Evolutionary conservation across 805 yeast genomes (phyloP), one percentile per base, ranked within the genome.

Genomic region (Metschnikowia baotianmanensis): DNA sequence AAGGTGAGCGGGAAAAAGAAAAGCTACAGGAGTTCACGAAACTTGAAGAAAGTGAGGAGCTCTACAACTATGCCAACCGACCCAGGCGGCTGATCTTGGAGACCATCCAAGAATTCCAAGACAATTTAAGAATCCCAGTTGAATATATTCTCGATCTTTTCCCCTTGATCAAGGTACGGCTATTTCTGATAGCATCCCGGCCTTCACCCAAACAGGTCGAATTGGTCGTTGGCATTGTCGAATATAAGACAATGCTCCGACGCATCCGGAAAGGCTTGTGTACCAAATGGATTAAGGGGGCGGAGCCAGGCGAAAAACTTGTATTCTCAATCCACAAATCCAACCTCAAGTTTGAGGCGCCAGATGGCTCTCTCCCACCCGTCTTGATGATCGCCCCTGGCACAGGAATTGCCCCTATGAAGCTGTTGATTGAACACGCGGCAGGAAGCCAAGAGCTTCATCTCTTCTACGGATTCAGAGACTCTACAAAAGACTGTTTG

Each of bases 361-460:
- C 52, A 6, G 32, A 28, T 3, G 45, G 29, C 11, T 42, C 58
- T 36, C 8, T 34, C 27, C 57, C 62, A 31, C 58, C 96, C 0
- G 63, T 85, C 19, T 63, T 93, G 3, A 68, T 91, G 76, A 72
- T 91, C 4, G 83, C 91, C 1, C 95, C 99, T 0, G 99, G 99
- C 3, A 95, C 98, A 0, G 99, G 99, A 2, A 71, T 93, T 9
- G 99, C 99, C 0, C 99, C 99, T 2, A 80, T 91, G 75, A 77
- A 87, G 53, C 75, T 86, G 1, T 55, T 90, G 29, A 72, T 91
- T 11, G 77, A 77, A 31, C 53, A 68, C 1, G 52, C 60, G 3
- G 43, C 60, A 15, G 52, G 51, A 1, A 32, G 42, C 1, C 67
- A 65, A 20, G 58, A 61, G 1, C 54, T 83, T 29, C 63, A 72